Percentiles rank a stretch among this genome's conserved stretches.
phyloP scores from a whole-genome alignment of 441 rosid genomes.

The Lepidium campestre region DNA sequence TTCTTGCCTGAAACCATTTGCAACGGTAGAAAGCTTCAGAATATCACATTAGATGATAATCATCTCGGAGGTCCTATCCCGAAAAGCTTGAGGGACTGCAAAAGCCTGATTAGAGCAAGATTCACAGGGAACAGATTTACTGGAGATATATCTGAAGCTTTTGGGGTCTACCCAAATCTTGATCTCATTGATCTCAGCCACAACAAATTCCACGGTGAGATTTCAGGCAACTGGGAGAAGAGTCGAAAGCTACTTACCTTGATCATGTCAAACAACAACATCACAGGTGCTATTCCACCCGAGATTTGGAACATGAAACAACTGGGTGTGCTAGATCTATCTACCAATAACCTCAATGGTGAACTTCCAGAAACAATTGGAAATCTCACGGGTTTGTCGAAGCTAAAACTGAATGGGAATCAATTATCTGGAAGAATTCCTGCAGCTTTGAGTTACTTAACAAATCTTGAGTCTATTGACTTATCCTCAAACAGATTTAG shows the following conservation, averaged over 20 bases:
- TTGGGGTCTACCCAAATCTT: conserved; percentile 32
- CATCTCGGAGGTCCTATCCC: conserved; percentile 24
- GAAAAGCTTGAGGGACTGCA: conserved; percentile 31
- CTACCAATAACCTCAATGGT: conserved; percentile 23
- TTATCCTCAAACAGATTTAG: conserved; percentile 17
- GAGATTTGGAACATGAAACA: conserved; percentile 26
- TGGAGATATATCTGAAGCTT: conserved; percentile 23
- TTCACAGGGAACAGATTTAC: conserved; percentile 26
- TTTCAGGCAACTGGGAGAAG: conserved; percentile 27
- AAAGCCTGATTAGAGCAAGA: conserved; percentile 27
- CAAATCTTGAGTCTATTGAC: conserved; percentile 19
- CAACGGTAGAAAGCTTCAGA: conserved; percentile 24
- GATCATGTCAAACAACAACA: conserved; percentile 22
- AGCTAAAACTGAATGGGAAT: conserved; percentile 20
- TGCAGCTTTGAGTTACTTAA: not conserved
- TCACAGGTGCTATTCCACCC: conserved; percentile 27
- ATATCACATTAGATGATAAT: conserved; percentile 22
- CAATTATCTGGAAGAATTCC: conserved; percentile 20
- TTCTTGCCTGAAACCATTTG: conserved; percentile 30
- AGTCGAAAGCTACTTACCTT: conserved; percentile 22
- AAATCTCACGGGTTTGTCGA: not conserved
- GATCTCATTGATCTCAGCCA: conserved; percentile 29
- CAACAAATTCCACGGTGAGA: conserved; percentile 29
- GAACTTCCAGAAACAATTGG: conserved; percentile 14
- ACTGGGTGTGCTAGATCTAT: conserved; percentile 27